phyloP scores from a whole-genome alignment of 2,329 filamentous ascomycete genomes.

The Colletotrichum destructivum region DNA sequence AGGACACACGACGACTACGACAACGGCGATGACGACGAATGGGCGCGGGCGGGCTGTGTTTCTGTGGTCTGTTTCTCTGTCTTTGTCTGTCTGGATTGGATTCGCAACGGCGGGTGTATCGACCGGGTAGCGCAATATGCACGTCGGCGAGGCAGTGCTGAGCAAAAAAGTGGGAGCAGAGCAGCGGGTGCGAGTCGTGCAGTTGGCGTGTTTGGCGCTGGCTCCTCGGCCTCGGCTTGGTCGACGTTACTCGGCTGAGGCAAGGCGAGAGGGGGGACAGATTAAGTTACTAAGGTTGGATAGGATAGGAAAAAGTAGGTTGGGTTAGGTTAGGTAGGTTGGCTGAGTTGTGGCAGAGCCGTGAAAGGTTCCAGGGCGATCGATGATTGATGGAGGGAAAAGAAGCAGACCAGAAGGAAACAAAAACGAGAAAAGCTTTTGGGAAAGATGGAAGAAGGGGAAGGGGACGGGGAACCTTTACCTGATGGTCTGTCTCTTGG shows the following conservation, averaged over 20 bases:
- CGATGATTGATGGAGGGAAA: neutral
- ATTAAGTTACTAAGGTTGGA: too few species aligned
- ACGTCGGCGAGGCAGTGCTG: conserved; percentile 35
- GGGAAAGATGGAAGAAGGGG: neutral
- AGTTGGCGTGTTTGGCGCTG: neutral
- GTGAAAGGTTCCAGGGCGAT: neutral
- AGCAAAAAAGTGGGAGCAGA: conserved; percentile 33
- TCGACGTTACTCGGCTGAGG: conserved; percentile 2
- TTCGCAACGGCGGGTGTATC: conserved; percentile 33
- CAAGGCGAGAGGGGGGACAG: neutral
- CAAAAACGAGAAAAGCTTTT: neutral
- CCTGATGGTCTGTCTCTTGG: neutral
- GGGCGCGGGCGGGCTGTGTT: conserved; percentile 31
- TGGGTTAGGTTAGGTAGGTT: neutral
- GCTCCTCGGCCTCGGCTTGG: neutral
- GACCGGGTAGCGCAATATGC: conserved; percentile 25
- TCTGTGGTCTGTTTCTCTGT: too few species aligned
- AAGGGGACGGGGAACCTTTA: conserved; percentile 1
- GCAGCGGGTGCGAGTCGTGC: conserved; percentile 36
- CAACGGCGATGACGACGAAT: neutral
- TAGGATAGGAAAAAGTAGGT: neutral
- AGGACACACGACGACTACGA: conserved; percentile 7
- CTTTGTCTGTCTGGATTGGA: neutral
- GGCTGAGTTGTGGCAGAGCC: neutral
- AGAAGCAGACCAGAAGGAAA: neutral